These are phyloP conservation scores for Talaromyces stipitatus DNA, from an alignment of 495 filamentous ascomycete genomes.

Conservation along the genomic window DNA sequence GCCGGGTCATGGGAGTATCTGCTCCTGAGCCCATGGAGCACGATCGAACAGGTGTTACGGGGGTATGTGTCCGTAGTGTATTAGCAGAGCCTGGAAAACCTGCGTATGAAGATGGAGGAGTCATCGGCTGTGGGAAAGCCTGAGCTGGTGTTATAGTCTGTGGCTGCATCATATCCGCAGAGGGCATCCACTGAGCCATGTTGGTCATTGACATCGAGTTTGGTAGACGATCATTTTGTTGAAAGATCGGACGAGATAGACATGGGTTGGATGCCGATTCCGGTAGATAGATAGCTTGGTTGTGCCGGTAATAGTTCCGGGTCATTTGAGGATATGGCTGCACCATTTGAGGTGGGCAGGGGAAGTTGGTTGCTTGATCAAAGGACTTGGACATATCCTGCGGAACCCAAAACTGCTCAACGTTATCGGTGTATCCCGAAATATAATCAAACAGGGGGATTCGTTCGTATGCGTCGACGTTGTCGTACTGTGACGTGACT, in stretches of 20 bases:
- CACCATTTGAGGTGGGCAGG: constrained; percentile 28
- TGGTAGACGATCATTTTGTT: constrained; percentile 30
- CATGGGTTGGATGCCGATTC: constrained; percentile 37
- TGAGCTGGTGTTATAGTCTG: constrained; percentile 36
- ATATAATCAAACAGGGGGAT: constrained; percentile 34
- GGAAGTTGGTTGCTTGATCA: constrained; percentile 22
- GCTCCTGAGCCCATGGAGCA: constrained; percentile 32
- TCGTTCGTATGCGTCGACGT: constrained; percentile 30
- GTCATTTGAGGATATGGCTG: constrained; percentile 30
- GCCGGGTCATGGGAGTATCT: constrained; percentile 31
- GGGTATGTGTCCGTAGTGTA: constrained; percentile 32
- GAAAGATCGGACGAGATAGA: constrained; percentile 37
- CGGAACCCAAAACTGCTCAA: constrained; percentile 37
- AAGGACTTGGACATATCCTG: constrained; percentile 34
- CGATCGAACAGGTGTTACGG: constrained; percentile 34
- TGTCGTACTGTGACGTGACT: constrained; percentile 26
- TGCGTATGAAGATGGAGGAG: constrained; percentile 34
- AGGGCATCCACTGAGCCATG: constrained; percentile 35
- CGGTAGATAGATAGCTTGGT: constrained; percentile 27
- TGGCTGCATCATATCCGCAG: constrained; percentile 27
- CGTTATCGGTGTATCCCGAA: constrained; percentile 35
- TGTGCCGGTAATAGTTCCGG: constrained; percentile 30
- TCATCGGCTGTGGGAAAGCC: constrained; percentile 27
- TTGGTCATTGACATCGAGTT: constrained; percentile 38
- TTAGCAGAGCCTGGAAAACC: constrained; percentile 32